A percentile compares a stretch with the other conserved stretches of the same genome.
These are phyloP conservation scores for Balansia obtecta DNA, from an alignment of 2,329 filamentous ascomycete species.

Conservation along the genomic window DNA sequence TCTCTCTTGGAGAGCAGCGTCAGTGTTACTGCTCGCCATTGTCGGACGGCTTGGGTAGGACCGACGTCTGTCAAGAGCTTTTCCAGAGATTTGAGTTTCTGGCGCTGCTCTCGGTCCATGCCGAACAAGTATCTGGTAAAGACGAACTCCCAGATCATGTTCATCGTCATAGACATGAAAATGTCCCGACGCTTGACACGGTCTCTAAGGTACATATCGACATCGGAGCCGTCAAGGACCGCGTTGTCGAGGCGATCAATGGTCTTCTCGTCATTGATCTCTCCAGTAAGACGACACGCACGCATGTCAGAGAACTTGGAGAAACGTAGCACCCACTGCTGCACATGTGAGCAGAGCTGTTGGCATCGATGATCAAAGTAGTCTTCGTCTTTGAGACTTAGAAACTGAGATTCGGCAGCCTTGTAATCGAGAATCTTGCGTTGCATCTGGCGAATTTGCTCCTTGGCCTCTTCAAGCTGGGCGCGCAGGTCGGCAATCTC, in stretches of 20 bases:
- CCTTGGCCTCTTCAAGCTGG: conserved; percentile 63
- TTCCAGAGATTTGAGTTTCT: conserved; percentile 93
- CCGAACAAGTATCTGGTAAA: conserved; percentile 97
- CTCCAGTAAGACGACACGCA: conserved; percentile 67
- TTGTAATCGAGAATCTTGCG: conserved; percentile 45
- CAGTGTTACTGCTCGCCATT: conserved; percentile 92
- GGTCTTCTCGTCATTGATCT: conserved; percentile 84
- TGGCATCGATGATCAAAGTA: conserved; percentile 93
- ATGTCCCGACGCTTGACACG: conserved; percentile 81
- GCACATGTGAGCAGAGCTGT: conserved; percentile 87
- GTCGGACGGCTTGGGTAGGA: conserved; percentile 76
- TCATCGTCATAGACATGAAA: conserved; percentile 98
- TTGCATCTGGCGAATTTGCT: conserved; percentile 41
- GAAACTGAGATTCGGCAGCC: conserved; percentile 56
- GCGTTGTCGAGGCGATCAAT: conserved; percentile 91
- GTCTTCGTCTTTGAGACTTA: conserved; percentile 75
- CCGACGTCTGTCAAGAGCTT: conserved; percentile 85
- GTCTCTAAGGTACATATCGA: conserved; percentile 77
- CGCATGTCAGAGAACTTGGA: conserved; percentile 95
- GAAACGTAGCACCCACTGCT: conserved; percentile 96
- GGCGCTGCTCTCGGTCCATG: conserved; percentile 94
- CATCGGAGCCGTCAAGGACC: conserved; percentile 86
- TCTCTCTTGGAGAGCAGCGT: conserved; percentile 74
- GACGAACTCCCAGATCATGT: conserved; percentile 98
- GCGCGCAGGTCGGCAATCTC: conserved; percentile 69